Conservation (phyloP, 257 asterid genomes). For the Handroanthus guayacan region DNA sequence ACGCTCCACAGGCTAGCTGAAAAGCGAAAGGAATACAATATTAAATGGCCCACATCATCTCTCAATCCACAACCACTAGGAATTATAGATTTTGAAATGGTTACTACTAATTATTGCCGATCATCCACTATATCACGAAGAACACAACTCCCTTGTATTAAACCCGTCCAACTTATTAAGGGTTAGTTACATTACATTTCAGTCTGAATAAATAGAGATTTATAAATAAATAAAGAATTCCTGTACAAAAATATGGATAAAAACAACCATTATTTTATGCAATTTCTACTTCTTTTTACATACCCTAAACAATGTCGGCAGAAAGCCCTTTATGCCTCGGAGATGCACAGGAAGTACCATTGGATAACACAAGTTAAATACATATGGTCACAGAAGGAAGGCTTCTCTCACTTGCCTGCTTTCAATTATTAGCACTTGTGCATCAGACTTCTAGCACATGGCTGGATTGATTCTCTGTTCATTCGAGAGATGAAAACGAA, state of each 20-base stretch:
- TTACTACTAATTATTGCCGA: background rate
- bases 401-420: background rate
- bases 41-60: slow-evolving; percentile 29
- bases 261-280: slow-evolving; percentile 22
- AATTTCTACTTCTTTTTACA: slow-evolving; percentile 42
- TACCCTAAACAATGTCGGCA: slow-evolving; percentile 5
- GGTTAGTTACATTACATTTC: slow-evolving; percentile 25
- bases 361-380: background rate
- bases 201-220: slow-evolving; percentile 21
- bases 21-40: slow-evolving; percentile 5
- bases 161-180: background rate
- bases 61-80: slow-evolving; percentile 18
- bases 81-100: background rate
- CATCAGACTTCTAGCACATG: background rate
- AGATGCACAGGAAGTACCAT: background rate
- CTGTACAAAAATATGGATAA: slow-evolving; percentile 47
- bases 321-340: background rate
- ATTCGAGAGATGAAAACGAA: slow-evolving; percentile 6
- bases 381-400: background rate
- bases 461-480: slow-evolving; percentile 16
- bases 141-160: slow-evolving; percentile 26
- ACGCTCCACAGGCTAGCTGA: background rate
- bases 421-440: background rate
- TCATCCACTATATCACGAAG: slow-evolving; percentile 9
- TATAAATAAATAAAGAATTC: slow-evolving; percentile 33